These are phyloP conservation scores for Pythium pyrilobum DNA, from an alignment of 352 stramenopile genomes.

Conservation along the genomic window DNA sequence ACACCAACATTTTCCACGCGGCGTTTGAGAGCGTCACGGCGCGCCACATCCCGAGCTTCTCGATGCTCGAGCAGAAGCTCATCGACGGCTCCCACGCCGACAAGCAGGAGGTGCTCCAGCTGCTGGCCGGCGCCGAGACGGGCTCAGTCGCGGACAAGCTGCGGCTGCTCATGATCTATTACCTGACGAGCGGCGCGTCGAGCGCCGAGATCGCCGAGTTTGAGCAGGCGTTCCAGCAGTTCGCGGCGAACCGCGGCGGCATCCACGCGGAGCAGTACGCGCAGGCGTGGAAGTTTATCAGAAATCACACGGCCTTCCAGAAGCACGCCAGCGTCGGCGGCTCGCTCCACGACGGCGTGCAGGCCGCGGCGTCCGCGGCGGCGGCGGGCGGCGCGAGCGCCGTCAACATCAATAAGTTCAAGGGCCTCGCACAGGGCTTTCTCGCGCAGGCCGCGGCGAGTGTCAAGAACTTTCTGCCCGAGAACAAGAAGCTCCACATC, in stretches of 20 bases:
- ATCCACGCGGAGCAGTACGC: conserved; percentile 33
- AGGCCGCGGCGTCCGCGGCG: conserved; percentile 6
- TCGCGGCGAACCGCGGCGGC: conserved; percentile 23
- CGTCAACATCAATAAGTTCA: conserved; percentile 81
- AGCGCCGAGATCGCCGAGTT: conserved; percentile 70
- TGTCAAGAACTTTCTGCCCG: conserved; percentile 84
- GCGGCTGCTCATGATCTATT: conserved; percentile 87
- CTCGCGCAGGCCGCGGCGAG: conserved; percentile 73
- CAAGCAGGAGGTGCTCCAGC: conserved; percentile 62
- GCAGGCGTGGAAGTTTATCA: conserved; percentile 74
- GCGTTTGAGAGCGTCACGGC: conserved; percentile 74
- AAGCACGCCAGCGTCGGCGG: conserved; percentile 64
- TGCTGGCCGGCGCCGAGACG: conserved; percentile 56
- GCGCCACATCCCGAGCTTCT: conserved; percentile 78
- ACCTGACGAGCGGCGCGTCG: conserved; percentile 67
- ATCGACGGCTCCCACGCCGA: conserved; percentile 73
- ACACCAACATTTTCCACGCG: conserved; percentile 87
- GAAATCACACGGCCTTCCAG: conserved; percentile 80
- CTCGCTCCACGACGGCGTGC: conserved; percentile 28
- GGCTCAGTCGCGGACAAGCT: conserved; percentile 76
- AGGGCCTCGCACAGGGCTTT: conserved; percentile 76
- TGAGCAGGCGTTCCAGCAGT: conserved; percentile 65
- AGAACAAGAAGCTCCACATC: conserved; percentile 86
- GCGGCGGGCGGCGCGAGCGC: conserved; percentile 14
- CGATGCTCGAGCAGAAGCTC: conserved; percentile 84